Percentiles rank a stretch among this genome's conserved stretches.
phyloP scores from a whole-genome alignment of 2,329 filamentous ascomycete species.

The Corinectria fuckeliana region DNA sequence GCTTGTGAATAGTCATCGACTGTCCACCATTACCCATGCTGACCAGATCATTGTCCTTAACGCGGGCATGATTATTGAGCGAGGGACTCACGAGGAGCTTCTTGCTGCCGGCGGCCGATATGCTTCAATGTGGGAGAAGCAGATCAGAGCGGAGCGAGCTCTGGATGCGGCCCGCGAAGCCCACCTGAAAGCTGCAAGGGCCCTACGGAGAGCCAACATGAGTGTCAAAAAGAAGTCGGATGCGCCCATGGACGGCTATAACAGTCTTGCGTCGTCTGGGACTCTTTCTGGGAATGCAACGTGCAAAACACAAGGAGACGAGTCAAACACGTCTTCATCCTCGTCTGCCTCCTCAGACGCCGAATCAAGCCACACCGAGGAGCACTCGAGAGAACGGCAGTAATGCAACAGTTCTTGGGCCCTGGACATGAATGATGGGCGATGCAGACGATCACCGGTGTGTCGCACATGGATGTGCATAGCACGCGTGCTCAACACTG shows the following conservation, averaged over 20 bases:
- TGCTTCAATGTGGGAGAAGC: slow-evolving; percentile 86
- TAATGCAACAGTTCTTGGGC: slow-evolving; percentile 9
- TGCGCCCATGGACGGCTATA: slow-evolving; percentile 54
- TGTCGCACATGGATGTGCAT: neutral
- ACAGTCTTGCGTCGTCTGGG: slow-evolving; percentile 53
- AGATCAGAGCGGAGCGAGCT: slow-evolving; percentile 78
- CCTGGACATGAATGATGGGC: slow-evolving; percentile 9
- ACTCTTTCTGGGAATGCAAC: slow-evolving; percentile 46
- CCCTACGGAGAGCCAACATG: slow-evolving; percentile 58
- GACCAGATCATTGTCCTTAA: slow-evolving; percentile 84
- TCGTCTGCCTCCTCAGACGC: slow-evolving; percentile 47
- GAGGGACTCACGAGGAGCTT: slow-evolving; percentile 80
- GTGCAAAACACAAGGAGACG: slow-evolving; percentile 44
- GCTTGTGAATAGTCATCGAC: slow-evolving; percentile 65
- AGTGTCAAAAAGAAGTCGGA: slow-evolving; percentile 47
- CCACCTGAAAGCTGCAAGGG: slow-evolving; percentile 44
- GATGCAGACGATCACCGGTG: slow-evolving; percentile 5
- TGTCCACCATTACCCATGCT: slow-evolving; percentile 85
- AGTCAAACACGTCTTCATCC: slow-evolving; percentile 43
- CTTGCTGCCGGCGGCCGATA: slow-evolving; percentile 76
- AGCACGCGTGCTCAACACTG: slow-evolving; percentile 9
- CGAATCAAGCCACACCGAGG: slow-evolving; percentile 45
- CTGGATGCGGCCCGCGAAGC: slow-evolving; percentile 46
- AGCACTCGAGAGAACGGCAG: slow-evolving; percentile 36
- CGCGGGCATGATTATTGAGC: slow-evolving; percentile 77